Evolutionary conservation across 2,329 filamentous ascomycete genomes (phyloP).

Genomic region (Ophiostoma piceae): DNA sequence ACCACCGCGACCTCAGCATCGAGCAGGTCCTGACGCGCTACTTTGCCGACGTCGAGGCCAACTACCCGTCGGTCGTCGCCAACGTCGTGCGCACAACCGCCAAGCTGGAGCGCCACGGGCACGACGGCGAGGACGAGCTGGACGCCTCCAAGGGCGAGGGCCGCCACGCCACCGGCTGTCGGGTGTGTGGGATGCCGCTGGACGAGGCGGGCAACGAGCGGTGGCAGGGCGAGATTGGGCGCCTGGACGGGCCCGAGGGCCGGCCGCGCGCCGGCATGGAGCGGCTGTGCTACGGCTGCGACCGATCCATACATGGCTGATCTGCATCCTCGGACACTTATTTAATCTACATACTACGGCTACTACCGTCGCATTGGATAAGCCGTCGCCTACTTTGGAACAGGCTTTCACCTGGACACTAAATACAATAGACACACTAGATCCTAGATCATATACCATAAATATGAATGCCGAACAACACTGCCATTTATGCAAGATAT

Average conservation of each 20-base stretch:
- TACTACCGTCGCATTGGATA: not conserved
- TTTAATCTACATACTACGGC: not conserved
- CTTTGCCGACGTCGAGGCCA: conserved; percentile 77
- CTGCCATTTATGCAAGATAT: conserved; percentile 6
- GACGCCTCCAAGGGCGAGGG: conserved; percentile 15
- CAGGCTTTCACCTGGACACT: not conserved
- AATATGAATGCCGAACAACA: not conserved
- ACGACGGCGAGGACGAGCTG: not conserved
- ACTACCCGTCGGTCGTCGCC: conserved; percentile 84
- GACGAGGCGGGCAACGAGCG: conserved; percentile 58
- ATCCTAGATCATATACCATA: not conserved
- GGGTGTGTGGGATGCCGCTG: conserved; percentile 64
- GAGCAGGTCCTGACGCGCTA: conserved; percentile 87
- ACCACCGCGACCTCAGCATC: conserved; percentile 75
- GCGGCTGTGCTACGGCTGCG: conserved; percentile 68
- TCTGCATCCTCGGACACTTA: not conserved
- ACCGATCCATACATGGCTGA: conserved; percentile 55
- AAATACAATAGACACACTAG: not conserved
- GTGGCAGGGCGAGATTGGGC: conserved; percentile 58
- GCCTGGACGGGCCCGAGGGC: conserved; percentile 31
- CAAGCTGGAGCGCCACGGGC: conserved; percentile 56
- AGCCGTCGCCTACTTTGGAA: not conserved
- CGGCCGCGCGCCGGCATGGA: conserved; percentile 30
- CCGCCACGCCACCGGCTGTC: conserved; percentile 44
- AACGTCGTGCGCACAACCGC: conserved; percentile 92